Evolutionary conservation across 495 filamentous ascomycete genomes (phyloP).

Genomic region (Rhypophila decipiens): DNA sequence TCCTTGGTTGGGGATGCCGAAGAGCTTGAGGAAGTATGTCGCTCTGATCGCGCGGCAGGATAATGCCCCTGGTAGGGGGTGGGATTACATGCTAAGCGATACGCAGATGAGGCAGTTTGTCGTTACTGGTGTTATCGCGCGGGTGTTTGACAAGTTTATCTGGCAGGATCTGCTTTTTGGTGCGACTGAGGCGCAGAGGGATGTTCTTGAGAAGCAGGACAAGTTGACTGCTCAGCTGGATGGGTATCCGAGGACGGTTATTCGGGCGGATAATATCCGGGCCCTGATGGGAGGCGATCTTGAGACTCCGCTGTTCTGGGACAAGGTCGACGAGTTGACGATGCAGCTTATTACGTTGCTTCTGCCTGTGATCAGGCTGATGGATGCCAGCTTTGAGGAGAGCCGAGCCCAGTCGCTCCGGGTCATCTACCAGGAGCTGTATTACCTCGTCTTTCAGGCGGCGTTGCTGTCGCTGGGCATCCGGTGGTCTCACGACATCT

Average conservation of each 20-base stretch:
- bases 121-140: conserved; percentile 33
- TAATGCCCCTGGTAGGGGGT: conserved; percentile 24
- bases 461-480: conserved; percentile 38
- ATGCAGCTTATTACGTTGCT: conserved; percentile 34
- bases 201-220: conserved; percentile 32
- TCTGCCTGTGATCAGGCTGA: conserved; percentile 31
- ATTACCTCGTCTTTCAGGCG: conserved; percentile 37
- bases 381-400: conserved; percentile 22
- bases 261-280: conserved; percentile 25
- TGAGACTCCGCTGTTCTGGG: conserved; percentile 38
- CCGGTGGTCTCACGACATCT: conserved; percentile 39
- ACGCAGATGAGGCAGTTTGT: conserved; percentile 40
- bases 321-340: conserved; percentile 30
- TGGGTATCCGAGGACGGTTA: conserved; percentile 35
- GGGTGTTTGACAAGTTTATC: conserved; percentile 35
- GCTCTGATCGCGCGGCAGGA: conserved; percentile 32
- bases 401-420: conserved; percentile 6
- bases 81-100: conserved; percentile 34
- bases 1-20: conserved; percentile 16
- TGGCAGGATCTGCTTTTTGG: conserved; percentile 43
- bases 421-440: conserved; percentile 35
- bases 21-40: conserved; percentile 30
- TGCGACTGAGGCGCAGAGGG: conserved; percentile 16
- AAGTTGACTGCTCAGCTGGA: conserved; percentile 25
- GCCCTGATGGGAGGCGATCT: conserved; percentile 17